Conservation (phyloP, 306 rosid genomes). For the Hippophae tibetana region DNA sequence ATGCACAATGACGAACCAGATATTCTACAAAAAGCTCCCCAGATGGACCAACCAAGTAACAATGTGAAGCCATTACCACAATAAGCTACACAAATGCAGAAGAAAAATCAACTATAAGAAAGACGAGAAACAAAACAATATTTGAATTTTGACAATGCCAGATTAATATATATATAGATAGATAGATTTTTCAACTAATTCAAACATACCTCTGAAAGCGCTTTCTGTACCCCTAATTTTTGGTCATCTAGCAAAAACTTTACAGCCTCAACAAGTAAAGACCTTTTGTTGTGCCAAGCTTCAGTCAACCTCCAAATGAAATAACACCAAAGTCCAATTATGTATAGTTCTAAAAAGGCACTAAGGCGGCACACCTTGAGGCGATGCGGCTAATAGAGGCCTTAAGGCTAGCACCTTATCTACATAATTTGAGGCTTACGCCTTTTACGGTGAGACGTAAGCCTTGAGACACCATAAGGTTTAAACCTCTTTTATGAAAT, state of each 20-base stretch:
- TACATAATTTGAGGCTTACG: too few species aligned
- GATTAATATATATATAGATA: too few species aligned
- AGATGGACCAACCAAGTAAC: constrained; percentile 87
- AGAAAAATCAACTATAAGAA: constrained; percentile 1
- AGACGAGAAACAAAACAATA: constrained; percentile 4
- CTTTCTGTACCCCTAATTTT: constrained; percentile 63
- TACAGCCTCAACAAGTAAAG: constrained; percentile 67
- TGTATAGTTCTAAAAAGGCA: too few species aligned
- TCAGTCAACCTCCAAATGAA: constrained; percentile 62
- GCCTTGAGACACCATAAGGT: too few species aligned
- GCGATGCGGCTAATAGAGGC: too few species aligned
- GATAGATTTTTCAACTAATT: constrained; percentile 6
- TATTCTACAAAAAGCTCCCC: constrained; percentile 89
- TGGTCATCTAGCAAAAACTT: constrained; percentile 75
- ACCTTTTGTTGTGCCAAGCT: constrained; percentile 81
- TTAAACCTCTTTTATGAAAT: too few species aligned
- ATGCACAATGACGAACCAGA: constrained; percentile 78
- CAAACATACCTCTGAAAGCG: constrained; percentile 67
- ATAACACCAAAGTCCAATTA: constrained; percentile 12
- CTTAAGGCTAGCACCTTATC: too few species aligned
- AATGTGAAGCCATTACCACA: constrained; percentile 95
- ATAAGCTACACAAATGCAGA: constrained; percentile 55
- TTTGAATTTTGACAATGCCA: background rate
- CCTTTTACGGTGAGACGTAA: too few species aligned
- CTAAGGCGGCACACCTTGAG: too few species aligned